Evolutionary conservation across 768 basidiomycete species (phyloP).

Genomic region (Suillus fuscotomentosus): DNA sequence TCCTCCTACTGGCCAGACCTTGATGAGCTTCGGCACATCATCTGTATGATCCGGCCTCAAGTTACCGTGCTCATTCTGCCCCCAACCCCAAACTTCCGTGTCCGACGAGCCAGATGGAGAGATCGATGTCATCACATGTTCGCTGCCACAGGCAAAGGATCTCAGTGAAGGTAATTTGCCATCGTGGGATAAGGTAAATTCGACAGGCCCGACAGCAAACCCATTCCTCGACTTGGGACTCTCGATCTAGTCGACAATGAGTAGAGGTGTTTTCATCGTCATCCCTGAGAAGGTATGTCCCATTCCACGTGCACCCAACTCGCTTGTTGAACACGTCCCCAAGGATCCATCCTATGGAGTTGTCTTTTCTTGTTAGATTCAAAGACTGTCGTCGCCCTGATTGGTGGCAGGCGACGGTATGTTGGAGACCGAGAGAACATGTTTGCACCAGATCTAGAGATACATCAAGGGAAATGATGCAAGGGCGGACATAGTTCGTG

Average conservation of each 20-base stretch:
- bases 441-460: too few relatives aligned
- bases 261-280: constrained; percentile 10
- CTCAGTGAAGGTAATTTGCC: constrained; percentile 25
- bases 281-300: constrained; percentile 52
- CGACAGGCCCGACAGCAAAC: constrained; percentile 9
- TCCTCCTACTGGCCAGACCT: constrained; percentile 48
- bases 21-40: constrained; percentile 34
- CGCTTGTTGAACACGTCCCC: constrained; percentile 26
- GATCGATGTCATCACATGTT: constrained; percentile 49
- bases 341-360: constrained; percentile 36
- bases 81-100: constrained; percentile 78
- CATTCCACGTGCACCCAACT: constrained; percentile 79
- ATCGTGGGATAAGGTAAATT: constrained; percentile 23
- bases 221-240: not conserved
- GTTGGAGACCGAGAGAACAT: too few relatives aligned
- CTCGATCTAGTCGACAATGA: constrained; percentile 8
- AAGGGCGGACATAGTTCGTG: too few relatives aligned
- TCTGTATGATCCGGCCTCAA: constrained; percentile 64
- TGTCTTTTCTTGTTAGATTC: constrained; percentile 80
- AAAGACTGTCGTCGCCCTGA: constrained; percentile 44
- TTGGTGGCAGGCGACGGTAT: too few relatives aligned
- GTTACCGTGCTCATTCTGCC: constrained; percentile 99
- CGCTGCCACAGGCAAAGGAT: constrained; percentile 71
- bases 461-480: too few relatives aligned
- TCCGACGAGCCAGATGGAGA: constrained; percentile 12